Base-by-base conservation (phyloP, 345 rosid genomes). In the thale cress (Arabidopsis thaliana) region DNA sequence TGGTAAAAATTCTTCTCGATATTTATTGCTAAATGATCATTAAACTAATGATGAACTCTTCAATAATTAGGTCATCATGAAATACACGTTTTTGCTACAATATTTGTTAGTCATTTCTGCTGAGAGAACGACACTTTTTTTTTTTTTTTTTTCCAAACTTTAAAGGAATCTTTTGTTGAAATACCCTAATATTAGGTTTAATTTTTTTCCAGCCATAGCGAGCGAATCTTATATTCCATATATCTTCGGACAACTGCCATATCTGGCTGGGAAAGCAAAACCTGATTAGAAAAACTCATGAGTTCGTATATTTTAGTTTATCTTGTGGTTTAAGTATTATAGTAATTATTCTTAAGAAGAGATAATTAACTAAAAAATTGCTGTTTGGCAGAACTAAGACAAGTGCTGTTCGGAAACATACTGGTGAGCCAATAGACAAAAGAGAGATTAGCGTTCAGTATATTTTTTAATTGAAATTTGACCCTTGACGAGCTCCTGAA, bases 401-500 rank as follows among this genome's bases (percentile, higher is more conserved):
- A 70, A 56, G 16, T 16, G 20, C 74, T 50, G 57, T 76, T 62
- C 16, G 13, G 30, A 69, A 24, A 76, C 69, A 69, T 51, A 32
- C 16, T 51, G 16, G 63, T 59, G 41, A 52, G 74, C 64, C 79
- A 68, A 59, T 67, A 34, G 25, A 16, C 41, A 44, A 52, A 59
- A 60, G 69, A 69, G 64, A 49, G 67, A 67, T 37, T 67, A 68
- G 24, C 40, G 22, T 68, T 60, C 63, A 52, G 8, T 51, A 69
- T n/a, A 5, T 22, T 48, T n/a, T 56, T 50, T 37, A 28, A 38
- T 41, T 59, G 33, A 61, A 69, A 61, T 41, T 61, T 69, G 69
- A 69, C 58, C 69, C 57, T 75, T 52, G 55, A 52, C 24, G 65
- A 53, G 71, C 59, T 69, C 80, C 80, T 77, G 45, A 56, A 70